Evolutionary conservation across 257 asterid species (phyloP), one percentile per base, ranked within the genome.

Genomic region (Salvia hispanica): DNA sequence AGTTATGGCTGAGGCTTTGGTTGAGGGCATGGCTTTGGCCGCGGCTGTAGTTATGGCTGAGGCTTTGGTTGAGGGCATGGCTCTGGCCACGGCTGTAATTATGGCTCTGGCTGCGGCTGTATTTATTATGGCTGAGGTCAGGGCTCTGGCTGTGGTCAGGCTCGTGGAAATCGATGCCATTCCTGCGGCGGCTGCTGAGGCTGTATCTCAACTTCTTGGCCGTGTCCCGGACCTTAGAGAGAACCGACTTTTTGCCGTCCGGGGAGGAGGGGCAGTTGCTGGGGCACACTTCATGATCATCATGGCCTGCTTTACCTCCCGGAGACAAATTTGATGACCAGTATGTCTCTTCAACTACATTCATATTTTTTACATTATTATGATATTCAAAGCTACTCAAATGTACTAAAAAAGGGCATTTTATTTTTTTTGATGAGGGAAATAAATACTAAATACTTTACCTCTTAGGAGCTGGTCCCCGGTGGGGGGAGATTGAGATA

Each of bases 151-250:
- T 0, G 15, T 34, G 39, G 39, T 8, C 65, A 15, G 18, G 25
- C 6, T 58, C 66, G 25, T 61, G 67, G 12, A 61, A 16, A 0
- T 74, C 90, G 16, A 16, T 48, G 18, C 67, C 86, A 0, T 77
- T 81, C 48, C 71, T 81, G 82, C 78, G 82, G 77, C 66, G 81
- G 43, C 86, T 79, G 51, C 96, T 91, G 7, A 93, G 83, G 9
- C 84, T 60, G 78, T 86, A 62, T 69, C 65, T 76, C 57, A 91
- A 66, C 75, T 87, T 94, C 87, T 81, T 91, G 28, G 98, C 98
- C 16, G 62, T 80, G 78, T 91, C 98, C 83, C 78, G 91, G 54
- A 94, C 96, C 75, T 78, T 89, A 37, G 90, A 31, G 12, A 94
- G 76, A 44, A 91, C 95, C 0, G 98, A 91, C 59, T 87, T 91